A percentile compares a stretch with the other conserved stretches of the same genome.
Conservation (phyloP, 306 rosid genomes). For the Boehmeria nivea region DNA sequence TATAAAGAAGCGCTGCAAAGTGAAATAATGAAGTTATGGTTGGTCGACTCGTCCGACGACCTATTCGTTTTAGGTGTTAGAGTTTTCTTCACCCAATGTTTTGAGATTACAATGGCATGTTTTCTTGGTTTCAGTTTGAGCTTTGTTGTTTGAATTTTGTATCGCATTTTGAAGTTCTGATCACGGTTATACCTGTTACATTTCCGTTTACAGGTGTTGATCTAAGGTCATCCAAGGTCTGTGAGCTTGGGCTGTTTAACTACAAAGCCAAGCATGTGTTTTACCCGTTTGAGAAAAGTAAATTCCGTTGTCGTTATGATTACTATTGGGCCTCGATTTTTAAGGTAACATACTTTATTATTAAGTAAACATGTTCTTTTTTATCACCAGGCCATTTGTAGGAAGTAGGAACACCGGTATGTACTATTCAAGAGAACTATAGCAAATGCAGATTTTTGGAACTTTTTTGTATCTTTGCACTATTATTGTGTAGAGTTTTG, state of each 20-base stretch:
- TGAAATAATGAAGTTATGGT: no score
- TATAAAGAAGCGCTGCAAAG: no score
- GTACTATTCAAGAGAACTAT: no score
- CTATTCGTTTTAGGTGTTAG: no score
- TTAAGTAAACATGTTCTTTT: background rate
- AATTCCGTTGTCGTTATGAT: conserved; percentile 76
- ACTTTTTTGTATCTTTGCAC: background rate
- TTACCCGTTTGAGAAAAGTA: conserved; percentile 65
- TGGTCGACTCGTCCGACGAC: no score
- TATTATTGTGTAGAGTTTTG: no score
- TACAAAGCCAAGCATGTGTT: conserved; percentile 70
- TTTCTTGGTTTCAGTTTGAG: background rate
- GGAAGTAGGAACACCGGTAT: no score
- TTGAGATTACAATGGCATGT: background rate
- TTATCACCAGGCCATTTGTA: background rate
- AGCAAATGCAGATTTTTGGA: background rate
- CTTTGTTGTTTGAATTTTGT: background rate
- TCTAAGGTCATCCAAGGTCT: conserved; percentile 82
- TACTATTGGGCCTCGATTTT: conserved; percentile 95
- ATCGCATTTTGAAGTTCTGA: conserved; percentile 2
- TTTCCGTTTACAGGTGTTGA: conserved; percentile 79
- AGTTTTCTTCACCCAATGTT: no score
- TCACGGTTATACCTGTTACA: background rate
- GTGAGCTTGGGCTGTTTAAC: conserved; percentile 78
- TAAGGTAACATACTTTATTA: conserved; percentile 42